phyloP scores from a whole-genome alignment of 202 grass and related monocot genomes.

The Panicum hallii region DNA sequence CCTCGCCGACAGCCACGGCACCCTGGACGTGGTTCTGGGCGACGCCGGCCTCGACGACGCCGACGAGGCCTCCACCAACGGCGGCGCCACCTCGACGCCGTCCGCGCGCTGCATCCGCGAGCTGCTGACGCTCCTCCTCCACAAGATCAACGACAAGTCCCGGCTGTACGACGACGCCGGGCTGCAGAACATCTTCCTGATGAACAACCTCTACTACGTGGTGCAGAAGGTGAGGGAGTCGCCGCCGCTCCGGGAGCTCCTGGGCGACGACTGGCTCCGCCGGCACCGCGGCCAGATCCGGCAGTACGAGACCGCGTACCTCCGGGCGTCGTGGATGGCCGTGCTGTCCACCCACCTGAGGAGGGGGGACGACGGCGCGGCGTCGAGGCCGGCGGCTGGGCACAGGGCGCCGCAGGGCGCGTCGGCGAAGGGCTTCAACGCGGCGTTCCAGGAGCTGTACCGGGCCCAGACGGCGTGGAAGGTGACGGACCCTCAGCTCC shows the following conservation, averaged over 20 bases:
- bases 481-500: conserved; percentile 61
- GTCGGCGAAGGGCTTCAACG: conserved; percentile 62
- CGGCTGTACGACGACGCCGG: conserved; percentile 71
- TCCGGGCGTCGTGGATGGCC: conserved; percentile 67
- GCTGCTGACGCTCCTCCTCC: conserved; percentile 56
- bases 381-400: background rate
- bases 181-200: conserved; percentile 75
- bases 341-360: conserved; percentile 47
- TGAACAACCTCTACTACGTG: conserved; percentile 84
- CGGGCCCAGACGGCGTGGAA: conserved; percentile 75
- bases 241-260: conserved; percentile 40
- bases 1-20: conserved; percentile 53
- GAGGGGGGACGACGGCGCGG: conserved; percentile 46
- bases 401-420: conserved; percentile 45
- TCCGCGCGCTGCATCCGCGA: conserved; percentile 54
- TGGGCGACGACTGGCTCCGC: conserved; percentile 77
- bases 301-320: conserved; percentile 64
- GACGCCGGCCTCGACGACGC: background rate
- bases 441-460: conserved; percentile 75
- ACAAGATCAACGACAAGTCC: conserved; percentile 65
- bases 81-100: conserved; percentile 40
- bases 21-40: conserved; percentile 54
- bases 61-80: background rate
- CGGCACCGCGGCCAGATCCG: conserved; percentile 58
- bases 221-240: conserved; percentile 68